Conservation (phyloP, 495 filamentous ascomycete species). For the Jackrogersella multiformis region DNA sequence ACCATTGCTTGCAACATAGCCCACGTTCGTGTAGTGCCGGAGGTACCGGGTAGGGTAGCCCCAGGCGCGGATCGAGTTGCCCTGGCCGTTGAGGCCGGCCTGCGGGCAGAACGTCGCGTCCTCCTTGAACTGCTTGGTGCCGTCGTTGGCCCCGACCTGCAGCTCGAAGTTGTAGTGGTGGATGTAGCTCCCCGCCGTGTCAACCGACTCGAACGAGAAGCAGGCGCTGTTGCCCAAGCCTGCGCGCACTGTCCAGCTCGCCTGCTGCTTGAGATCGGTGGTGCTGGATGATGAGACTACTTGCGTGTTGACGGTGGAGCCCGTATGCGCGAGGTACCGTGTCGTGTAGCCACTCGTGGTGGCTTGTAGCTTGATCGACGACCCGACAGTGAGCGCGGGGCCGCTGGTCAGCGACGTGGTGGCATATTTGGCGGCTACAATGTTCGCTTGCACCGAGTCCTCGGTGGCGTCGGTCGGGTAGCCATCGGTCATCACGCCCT, state of each 20-base stretch:
- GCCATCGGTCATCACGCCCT: slow-evolving; percentile 1
- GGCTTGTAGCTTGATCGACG: neutral
- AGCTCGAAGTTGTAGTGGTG: slow-evolving; percentile 1
- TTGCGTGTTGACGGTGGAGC: neutral
- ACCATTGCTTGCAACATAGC: neutral
- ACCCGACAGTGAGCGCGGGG: neutral
- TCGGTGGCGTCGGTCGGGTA: neutral
- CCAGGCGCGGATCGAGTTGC: neutral
- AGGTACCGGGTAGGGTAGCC: neutral
- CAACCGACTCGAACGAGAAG: slow-evolving; percentile 3
- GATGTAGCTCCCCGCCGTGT: neutral
- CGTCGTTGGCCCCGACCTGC: neutral
- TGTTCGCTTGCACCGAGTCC: slow-evolving; percentile 1
- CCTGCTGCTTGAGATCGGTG: neutral
- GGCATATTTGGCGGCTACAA: slow-evolving; percentile 1
- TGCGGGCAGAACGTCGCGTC: slow-evolving; percentile 1
- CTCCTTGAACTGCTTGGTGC: slow-evolving; percentile 2
- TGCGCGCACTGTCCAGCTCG: slow-evolving; percentile 1
- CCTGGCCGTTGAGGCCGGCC: neutral
- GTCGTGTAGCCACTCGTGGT: neutral
- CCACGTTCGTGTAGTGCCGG: neutral
- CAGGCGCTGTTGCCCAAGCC: neutral
- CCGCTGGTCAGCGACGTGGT: neutral
- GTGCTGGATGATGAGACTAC: neutral
- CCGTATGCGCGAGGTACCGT: neutral